Conservation (phyloP, 1,284 basidiomycete genomes). For the Puccinia sorghi region DNA sequence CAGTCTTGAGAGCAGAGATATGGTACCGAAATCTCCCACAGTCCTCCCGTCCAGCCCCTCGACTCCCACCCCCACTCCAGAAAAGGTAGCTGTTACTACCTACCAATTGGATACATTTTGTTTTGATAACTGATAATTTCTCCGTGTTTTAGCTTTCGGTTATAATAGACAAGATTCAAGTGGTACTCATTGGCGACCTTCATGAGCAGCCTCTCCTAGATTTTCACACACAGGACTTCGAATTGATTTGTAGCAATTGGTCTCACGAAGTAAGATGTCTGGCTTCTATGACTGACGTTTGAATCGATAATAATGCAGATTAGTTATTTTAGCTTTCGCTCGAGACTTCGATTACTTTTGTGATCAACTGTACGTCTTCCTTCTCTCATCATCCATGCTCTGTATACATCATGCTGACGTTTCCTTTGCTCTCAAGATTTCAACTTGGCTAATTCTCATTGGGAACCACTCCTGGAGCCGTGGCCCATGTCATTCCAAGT, state of each 20-base stretch:
- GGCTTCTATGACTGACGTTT: constrained; percentile 44
- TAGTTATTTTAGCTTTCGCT: constrained; percentile 68
- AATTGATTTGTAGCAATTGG: constrained; percentile 86
- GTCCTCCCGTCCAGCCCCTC: not conserved
- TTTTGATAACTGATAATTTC: constrained; percentile 4
- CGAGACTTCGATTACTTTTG: constrained; percentile 73
- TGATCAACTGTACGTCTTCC: constrained; percentile 68
- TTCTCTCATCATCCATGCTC: constrained; percentile 52
- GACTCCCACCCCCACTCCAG: constrained; percentile 4
- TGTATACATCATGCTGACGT: not conserved
- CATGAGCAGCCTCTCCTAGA: constrained; percentile 95
- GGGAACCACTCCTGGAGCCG: constrained; percentile 98
- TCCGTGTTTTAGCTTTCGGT: constrained; percentile 68
- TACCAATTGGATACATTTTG: not conserved
- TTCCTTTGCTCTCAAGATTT: constrained; percentile 63
- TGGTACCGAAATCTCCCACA: not conserved
- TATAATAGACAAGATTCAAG: constrained; percentile 82
- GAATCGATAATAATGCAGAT: not conserved
- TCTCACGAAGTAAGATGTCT: constrained; percentile 71
- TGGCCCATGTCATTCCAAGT: constrained; percentile 81
- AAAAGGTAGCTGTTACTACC: constrained; percentile 30
- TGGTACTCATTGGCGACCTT: constrained; percentile 90
- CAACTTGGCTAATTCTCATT: constrained; percentile 97
- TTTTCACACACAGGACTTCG: constrained; percentile 80
- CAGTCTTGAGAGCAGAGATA: not conserved